These are phyloP conservation scores for Yamadazyma sp. DNA, from an alignment of 805 yeast species.

Conservation along the genomic window DNA sequence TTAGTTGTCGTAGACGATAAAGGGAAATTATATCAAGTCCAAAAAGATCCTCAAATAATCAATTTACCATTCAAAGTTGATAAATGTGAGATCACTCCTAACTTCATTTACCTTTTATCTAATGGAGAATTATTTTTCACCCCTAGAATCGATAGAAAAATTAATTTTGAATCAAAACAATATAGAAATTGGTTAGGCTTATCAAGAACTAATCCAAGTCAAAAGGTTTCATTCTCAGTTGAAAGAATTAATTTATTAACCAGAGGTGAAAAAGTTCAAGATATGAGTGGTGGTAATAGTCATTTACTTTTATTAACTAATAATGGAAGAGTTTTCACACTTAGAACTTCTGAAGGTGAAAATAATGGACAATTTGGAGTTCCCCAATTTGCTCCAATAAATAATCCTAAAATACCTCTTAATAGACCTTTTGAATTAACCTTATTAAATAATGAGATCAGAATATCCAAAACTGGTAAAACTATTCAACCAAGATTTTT, in stretches of 20 bases:
- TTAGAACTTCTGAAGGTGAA: conserved; percentile 52
- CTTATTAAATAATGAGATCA: conserved; percentile 50
- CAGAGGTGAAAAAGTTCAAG: conserved; percentile 35
- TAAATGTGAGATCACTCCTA: conserved; percentile 47
- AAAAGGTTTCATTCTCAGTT: conserved; percentile 8
- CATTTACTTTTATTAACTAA: conserved; percentile 67
- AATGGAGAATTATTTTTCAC: conserved; percentile 34
- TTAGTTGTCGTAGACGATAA: conserved; percentile 60
- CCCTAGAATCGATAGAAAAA: conserved; percentile 21
- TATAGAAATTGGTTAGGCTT: conserved; percentile 24
- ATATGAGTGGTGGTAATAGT: conserved; percentile 57
- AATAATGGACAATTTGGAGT: conserved; percentile 81
- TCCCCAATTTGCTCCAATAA: conserved; percentile 63
- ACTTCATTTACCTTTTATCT: conserved; percentile 42
- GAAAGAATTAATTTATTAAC: conserved; percentile 1
- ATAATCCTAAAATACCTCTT: conserved; percentile 16
- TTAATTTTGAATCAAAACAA: conserved; percentile 13
- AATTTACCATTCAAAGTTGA: conserved; percentile 27
- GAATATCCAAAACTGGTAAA: conserved; percentile 18
- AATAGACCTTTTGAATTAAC: conserved; percentile 46
- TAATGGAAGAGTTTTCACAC: conserved; percentile 58
- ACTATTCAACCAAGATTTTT: conserved; percentile 43
- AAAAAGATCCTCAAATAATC: conserved; percentile 19
- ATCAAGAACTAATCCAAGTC: conserved; percentile 6
- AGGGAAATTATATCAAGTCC: conserved; percentile 76